A percentile compares a stretch with the other conserved stretches of the same genome.
phyloP scores from a whole-genome alignment of 2,329 filamentous ascomycete species.

The Ramichloridium luteum region DNA sequence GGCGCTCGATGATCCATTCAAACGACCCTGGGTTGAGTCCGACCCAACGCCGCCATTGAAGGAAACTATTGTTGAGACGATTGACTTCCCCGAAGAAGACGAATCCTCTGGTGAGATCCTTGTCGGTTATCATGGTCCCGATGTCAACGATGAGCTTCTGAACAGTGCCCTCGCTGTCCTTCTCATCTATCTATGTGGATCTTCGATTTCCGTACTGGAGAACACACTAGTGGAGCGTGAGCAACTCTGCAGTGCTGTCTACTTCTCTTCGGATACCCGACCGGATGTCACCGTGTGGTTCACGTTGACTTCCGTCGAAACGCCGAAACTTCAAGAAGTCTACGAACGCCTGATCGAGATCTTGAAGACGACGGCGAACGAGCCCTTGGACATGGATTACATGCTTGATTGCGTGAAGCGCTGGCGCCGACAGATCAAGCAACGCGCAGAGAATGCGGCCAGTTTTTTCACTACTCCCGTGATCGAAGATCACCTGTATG shows the following conservation, averaged over 20 bases:
- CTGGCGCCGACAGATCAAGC: slow-evolving; percentile 70
- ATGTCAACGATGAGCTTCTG: slow-evolving; percentile 50
- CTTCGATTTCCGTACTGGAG: slow-evolving; percentile 82
- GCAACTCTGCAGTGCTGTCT: slow-evolving; percentile 76
- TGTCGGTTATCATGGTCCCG: slow-evolving; percentile 76
- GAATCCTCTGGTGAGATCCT: slow-evolving; percentile 83
- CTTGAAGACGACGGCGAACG: slow-evolving; percentile 65
- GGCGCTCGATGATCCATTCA: slow-evolving; percentile 60
- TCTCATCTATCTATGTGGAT: slow-evolving; percentile 79
- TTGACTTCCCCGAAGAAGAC: slow-evolving; percentile 93
- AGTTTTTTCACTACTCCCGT: slow-evolving; percentile 73
- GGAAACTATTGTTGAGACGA: slow-evolving; percentile 60
- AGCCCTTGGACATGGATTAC: slow-evolving; percentile 80
- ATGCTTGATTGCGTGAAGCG: slow-evolving; percentile 76
- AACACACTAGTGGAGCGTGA: slow-evolving; percentile 89
- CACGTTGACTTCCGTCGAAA: slow-evolving; percentile 73
- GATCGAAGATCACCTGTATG: slow-evolving; percentile 87
- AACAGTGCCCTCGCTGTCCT: slow-evolving; percentile 66
- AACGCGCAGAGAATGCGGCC: slow-evolving; percentile 67
- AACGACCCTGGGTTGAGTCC: slow-evolving; percentile 83
- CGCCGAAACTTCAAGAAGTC: slow-evolving; percentile 69
- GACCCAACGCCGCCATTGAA: slow-evolving; percentile 60
- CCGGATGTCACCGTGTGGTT: slow-evolving; percentile 78
- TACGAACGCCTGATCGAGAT: slow-evolving; percentile 78
- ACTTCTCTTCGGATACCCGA: slow-evolving; percentile 65